Percentiles rank a stretch among this genome's conserved stretches.
Evolutionary conservation across 2,329 filamentous ascomycete species (phyloP).

Genomic region (Calonectria honghensis): DNA sequence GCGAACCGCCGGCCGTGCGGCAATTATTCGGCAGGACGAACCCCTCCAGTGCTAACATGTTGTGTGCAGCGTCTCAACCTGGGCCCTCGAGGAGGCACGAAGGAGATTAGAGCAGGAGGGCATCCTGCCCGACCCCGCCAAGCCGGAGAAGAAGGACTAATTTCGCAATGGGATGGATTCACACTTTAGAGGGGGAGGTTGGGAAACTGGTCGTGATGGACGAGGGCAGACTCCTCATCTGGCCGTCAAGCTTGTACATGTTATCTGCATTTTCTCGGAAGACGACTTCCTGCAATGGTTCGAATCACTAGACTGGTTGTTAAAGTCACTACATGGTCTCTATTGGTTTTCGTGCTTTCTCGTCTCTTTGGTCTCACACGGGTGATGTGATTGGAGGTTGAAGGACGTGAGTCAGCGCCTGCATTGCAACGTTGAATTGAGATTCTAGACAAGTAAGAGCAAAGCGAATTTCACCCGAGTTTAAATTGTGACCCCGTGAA

Average conservation of each 20-base stretch:
- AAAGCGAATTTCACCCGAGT: conserved; percentile 4
- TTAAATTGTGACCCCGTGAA: background rate
- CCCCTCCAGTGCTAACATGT: conserved; percentile 53
- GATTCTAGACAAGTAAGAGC: conserved; percentile 19
- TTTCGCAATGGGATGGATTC: conserved; percentile 37
- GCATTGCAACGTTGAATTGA: conserved; percentile 15
- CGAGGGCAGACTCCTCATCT: conserved; percentile 39
- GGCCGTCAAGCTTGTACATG: conserved; percentile 57
- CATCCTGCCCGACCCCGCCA: conserved; percentile 86
- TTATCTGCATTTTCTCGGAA: conserved; percentile 56
- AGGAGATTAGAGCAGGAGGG: conserved; percentile 97
- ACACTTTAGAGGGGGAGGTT: conserved; percentile 41
- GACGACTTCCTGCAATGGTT: conserved; percentile 57
- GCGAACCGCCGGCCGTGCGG: conserved; percentile 43
- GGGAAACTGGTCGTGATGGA: conserved; percentile 41
- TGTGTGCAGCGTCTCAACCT: conserved; percentile 91
- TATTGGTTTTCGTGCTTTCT: conserved; percentile 17
- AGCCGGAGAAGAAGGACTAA: conserved; percentile 74
- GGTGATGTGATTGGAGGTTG: conserved; percentile 25
- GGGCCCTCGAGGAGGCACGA: conserved; percentile 97
- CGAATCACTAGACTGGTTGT: conserved; percentile 57
- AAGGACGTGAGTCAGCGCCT: conserved; percentile 34
- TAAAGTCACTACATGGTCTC: conserved; percentile 37
- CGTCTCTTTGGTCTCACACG: background rate
- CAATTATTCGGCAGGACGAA: conserved; percentile 48